These are phyloP conservation scores for Boletales sp. DNA, from an alignment of 768 basidiomycete genomes.

Conservation along the genomic window DNA sequence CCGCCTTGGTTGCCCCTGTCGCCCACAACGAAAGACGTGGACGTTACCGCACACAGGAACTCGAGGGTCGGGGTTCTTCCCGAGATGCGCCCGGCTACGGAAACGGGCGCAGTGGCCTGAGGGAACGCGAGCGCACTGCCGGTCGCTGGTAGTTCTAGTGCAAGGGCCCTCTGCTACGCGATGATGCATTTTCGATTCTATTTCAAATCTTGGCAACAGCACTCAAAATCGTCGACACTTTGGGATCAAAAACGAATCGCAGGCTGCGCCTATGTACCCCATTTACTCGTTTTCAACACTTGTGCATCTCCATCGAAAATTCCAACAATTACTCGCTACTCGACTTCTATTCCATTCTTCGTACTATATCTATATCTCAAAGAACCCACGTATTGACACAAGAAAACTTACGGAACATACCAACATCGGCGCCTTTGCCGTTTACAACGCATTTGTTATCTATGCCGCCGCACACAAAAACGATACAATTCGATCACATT, in stretches of 20 bases:
- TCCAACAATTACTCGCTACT: slow-evolving; percentile 21
- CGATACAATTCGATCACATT: slow-evolving; percentile 13
- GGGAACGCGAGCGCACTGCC: slow-evolving; percentile 38
- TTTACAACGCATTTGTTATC: slow-evolving; percentile 33
- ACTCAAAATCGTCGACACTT: slow-evolving; percentile 11
- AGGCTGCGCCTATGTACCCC: slow-evolving; percentile 23
- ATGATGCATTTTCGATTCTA: background rate
- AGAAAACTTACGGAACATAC: slow-evolving; percentile 35
- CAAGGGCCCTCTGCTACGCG: background rate
- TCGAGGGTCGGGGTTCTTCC: slow-evolving; percentile 40
- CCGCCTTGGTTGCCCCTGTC: slow-evolving; percentile 21
- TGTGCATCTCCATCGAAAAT: slow-evolving; percentile 28
- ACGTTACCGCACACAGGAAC: slow-evolving; percentile 50
- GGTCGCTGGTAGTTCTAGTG: slow-evolving; percentile 21
- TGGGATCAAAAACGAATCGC: slow-evolving; percentile 16
- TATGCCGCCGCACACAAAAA: slow-evolving; percentile 28
- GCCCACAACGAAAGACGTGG: slow-evolving; percentile 42
- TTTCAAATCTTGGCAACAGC: slow-evolving; percentile 2
- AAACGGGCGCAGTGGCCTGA: slow-evolving; percentile 60
- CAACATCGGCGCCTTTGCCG: slow-evolving; percentile 24
- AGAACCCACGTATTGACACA: slow-evolving; percentile 25
- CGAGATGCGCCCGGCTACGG: slow-evolving; percentile 61
- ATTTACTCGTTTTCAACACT: slow-evolving; percentile 10
- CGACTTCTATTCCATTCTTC: slow-evolving; percentile 27
- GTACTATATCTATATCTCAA: slow-evolving; percentile 39